A percentile compares a stretch with the other conserved stretches of the same genome.
These are phyloP conservation scores for Tilletiaria anomala DNA, from an alignment of 1,284 basidiomycete genomes.

Conservation along the genomic window DNA sequence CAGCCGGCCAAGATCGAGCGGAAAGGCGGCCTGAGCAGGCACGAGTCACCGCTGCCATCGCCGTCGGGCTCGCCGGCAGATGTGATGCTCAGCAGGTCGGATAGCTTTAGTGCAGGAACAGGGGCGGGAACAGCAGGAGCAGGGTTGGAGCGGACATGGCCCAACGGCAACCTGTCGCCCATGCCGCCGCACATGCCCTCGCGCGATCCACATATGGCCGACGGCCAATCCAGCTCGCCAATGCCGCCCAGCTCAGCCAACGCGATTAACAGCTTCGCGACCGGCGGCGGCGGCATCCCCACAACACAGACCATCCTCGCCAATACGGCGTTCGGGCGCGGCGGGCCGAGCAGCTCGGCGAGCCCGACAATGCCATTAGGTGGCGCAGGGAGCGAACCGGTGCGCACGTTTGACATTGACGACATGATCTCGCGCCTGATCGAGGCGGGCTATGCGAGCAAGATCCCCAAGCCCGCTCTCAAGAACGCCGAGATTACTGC, in stretches of 20 bases:
- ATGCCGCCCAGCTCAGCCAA: too few species aligned
- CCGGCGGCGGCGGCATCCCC: too few species aligned
- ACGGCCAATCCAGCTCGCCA: background rate
- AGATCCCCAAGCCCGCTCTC: conserved; percentile 88
- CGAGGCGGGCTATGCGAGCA: conserved; percentile 93
- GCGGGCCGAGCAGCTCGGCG: background rate
- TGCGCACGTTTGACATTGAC: conserved; percentile 68
- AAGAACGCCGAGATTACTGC: conserved; percentile 94
- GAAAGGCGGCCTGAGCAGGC: conserved; percentile 26
- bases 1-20: conserved; percentile 26
- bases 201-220: too few species aligned
- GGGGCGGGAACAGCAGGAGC: too few species aligned
- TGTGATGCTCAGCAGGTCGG: too few species aligned
- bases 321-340: too few species aligned
- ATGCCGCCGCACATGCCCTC: too few species aligned
- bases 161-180: conserved; percentile 5
- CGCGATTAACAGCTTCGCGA: too few species aligned
- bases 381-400: conserved; percentile 5
- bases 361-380: background rate
- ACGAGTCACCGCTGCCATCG: conserved; percentile 27
- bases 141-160: too few species aligned
- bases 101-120: too few species aligned
- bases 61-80: conserved; percentile 20
- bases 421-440: conserved; percentile 95
- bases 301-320: too few species aligned